Percentiles rank a stretch among this genome's conserved stretches.
Evolutionary conservation across 179 eudicot genomes (phyloP).

Genomic region (Dionaea muscipula): DNA sequence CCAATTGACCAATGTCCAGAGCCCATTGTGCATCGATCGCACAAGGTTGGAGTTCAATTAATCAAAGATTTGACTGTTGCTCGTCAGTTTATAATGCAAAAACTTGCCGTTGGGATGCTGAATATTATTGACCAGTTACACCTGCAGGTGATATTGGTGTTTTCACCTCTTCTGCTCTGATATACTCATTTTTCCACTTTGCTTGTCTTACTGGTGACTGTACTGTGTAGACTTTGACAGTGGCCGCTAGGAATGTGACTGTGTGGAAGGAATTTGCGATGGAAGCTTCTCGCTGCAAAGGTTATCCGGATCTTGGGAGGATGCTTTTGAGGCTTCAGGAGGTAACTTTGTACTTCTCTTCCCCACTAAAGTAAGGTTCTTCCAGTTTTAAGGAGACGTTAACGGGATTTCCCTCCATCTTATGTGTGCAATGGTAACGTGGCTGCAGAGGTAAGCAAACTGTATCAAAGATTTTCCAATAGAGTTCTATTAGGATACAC

Average conservation of each 20-base stretch:
- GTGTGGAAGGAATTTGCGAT: slow-evolving; percentile 75
- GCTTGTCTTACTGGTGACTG: slow-evolving; percentile 12
- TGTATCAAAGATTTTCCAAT: too few species aligned
- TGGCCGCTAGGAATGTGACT: slow-evolving; percentile 55
- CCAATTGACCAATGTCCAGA: slow-evolving; percentile 69
- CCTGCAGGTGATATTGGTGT: slow-evolving; percentile 43
- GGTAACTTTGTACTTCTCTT: slow-evolving; percentile 40
- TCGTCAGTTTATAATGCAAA: slow-evolving; percentile 68
- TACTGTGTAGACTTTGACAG: slow-evolving; percentile 65
- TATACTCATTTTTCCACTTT: slow-evolving; percentile 1
- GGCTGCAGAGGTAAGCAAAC: too few species aligned
- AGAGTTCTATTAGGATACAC: too few species aligned
- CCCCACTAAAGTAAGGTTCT: too few species aligned
- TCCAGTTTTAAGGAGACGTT: too few species aligned
- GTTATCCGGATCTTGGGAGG: slow-evolving; percentile 82
- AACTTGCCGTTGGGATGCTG: slow-evolving; percentile 61
- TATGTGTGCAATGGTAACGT: too few species aligned
- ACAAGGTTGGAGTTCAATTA: slow-evolving; percentile 61
- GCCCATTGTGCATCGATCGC: slow-evolving; percentile 72
- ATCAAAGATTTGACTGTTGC: slow-evolving; percentile 87
- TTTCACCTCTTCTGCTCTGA: neutral
- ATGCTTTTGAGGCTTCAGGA: slow-evolving; percentile 72
- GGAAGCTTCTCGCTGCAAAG: slow-evolving; percentile 75
- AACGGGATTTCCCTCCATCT: too few species aligned
- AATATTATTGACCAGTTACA: slow-evolving; percentile 71